Base-by-base conservation (phyloP, 495 filamentous ascomycete genomes). In the Xylaria castorea region DNA sequence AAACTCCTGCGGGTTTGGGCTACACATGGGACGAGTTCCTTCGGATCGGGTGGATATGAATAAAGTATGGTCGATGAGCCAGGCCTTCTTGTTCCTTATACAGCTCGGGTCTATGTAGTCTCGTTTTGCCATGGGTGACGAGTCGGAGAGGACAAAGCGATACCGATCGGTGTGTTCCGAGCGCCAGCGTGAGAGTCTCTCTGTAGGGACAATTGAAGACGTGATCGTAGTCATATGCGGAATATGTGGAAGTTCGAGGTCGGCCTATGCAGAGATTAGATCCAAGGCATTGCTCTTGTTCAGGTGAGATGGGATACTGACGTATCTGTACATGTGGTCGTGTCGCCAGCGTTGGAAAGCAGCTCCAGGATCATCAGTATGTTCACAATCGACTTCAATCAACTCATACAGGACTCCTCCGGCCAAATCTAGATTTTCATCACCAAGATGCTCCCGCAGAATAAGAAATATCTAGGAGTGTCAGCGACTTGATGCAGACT, bases 211-310 rank as follows among this genome's bases (percentile, higher is more conserved):
- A 57, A 79, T 78, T 2, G 77, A 75, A 12, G 79, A 76, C 60
- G 79, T 78, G 32, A 79, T 79, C 20, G 77, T 80, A 11, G 73
- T 79, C 79, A 80, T 79, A 73, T 79, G 79, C n/a, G 77, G 79
- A 27, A 78, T 77, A 55, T 79, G 79, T 18, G 79, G 79, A 48
- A 79, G 77, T 40, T 78, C 77, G 30, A 79, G 75, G 27, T 79
- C 79, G 40, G 75, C 77, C 79, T 80, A 64, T 25, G 38, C 6
- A 34, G 25, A n/a, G 7, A 11, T 80, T 46, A 80, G 70, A 68
- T 22, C 58, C 46, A 46, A 2, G 16, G 36, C 38, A 53, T 50
- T 46, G 12, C 14, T 32, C 22, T 3, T n/a, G 3, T 9, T 32
- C 25, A 64, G 9, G 5, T 8, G 1, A 8, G 11, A n/a, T 66